Conservation (phyloP, 495 filamentous ascomycete species). For the Neurospora sp. region DNA sequence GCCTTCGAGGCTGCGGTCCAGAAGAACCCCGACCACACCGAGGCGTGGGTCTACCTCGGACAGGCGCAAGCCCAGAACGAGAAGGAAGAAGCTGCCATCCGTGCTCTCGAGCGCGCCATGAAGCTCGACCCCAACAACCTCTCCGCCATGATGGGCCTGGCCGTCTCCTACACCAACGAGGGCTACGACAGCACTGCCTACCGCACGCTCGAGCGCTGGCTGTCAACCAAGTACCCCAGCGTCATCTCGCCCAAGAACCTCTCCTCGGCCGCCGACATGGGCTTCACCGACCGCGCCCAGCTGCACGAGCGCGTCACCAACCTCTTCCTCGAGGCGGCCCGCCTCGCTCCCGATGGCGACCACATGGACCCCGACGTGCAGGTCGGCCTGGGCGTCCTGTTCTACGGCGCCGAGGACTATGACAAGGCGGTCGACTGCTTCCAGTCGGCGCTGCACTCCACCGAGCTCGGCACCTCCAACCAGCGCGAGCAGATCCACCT, state of each 20-base stretch:
- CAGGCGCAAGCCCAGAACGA: conserved; percentile 94
- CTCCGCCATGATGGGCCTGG: conserved; percentile 84
- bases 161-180: conserved; percentile 98
- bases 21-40: conserved; percentile 74
- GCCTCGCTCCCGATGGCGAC: conserved; percentile 72
- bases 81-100: conserved; percentile 94
- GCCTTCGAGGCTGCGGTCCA: conserved; percentile 97
- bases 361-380: conserved; percentile 98
- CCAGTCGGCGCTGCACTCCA: conserved; percentile 71
- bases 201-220: conserved; percentile 92
- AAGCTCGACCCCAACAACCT: conserved; percentile 81
- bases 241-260: conserved; percentile 60
- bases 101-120: conserved; percentile 87
- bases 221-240: conserved; percentile 80
- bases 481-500: conserved; percentile 72
- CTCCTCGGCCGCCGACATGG: conserved; percentile 61
- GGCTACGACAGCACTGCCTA: conserved; percentile 96
- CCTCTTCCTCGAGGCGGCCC: conserved; percentile 85
- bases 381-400: conserved; percentile 91
- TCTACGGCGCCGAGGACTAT: conserved; percentile 96
- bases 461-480: conserved; percentile 69
- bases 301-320: conserved; percentile 85
- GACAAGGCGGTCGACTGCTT: conserved; percentile 99
- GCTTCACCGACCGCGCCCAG: conserved; percentile 83
- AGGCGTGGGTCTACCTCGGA: conserved; percentile 88